Evolutionary conservation across 140 eudicot genomes (phyloP).

Genomic region (Erigeron philadelphicus): DNA sequence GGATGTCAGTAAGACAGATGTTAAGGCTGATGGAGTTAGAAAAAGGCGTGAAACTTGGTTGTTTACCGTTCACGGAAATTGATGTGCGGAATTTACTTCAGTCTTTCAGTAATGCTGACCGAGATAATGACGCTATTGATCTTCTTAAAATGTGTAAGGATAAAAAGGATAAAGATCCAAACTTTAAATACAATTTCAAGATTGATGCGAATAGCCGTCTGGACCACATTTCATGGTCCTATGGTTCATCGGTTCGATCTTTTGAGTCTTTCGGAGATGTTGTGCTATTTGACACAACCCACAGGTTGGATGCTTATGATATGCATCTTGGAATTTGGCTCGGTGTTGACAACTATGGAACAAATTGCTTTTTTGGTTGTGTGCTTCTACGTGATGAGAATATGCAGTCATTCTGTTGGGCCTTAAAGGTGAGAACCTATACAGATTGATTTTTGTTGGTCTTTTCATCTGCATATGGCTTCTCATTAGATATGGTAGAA

Average conservation of each 20-base stretch:
- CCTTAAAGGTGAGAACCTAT: slow-evolving; percentile 56
- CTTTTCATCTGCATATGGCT: background rate
- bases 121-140: slow-evolving; percentile 71
- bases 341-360: slow-evolving; percentile 80
- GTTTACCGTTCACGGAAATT: slow-evolving; percentile 77
- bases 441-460: background rate
- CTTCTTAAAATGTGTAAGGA: slow-evolving; percentile 78
- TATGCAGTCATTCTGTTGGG: slow-evolving; percentile 73
- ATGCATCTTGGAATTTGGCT: slow-evolving; percentile 81
- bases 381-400: slow-evolving; percentile 73
- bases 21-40: slow-evolving; percentile 77
- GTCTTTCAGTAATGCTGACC: slow-evolving; percentile 64
- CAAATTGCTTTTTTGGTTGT: slow-evolving; percentile 63
- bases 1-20: slow-evolving; percentile 90
- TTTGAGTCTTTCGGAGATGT: slow-evolving; percentile 69
- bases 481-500: background rate
- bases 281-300: slow-evolving; percentile 71
- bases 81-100: slow-evolving; percentile 76
- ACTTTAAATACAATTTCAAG: slow-evolving; percentile 63
- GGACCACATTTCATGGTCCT: slow-evolving; percentile 82
- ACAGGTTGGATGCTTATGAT: slow-evolving; percentile 79
- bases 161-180: slow-evolving; percentile 66
- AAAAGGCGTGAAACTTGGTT: slow-evolving; percentile 78
- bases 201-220: slow-evolving; percentile 71
- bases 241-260: slow-evolving; percentile 52